Percentiles rank a stretch among this genome's conserved stretches.
Conservation (phyloP, 345 rosid genomes). For the Lumnitzera littorea region DNA sequence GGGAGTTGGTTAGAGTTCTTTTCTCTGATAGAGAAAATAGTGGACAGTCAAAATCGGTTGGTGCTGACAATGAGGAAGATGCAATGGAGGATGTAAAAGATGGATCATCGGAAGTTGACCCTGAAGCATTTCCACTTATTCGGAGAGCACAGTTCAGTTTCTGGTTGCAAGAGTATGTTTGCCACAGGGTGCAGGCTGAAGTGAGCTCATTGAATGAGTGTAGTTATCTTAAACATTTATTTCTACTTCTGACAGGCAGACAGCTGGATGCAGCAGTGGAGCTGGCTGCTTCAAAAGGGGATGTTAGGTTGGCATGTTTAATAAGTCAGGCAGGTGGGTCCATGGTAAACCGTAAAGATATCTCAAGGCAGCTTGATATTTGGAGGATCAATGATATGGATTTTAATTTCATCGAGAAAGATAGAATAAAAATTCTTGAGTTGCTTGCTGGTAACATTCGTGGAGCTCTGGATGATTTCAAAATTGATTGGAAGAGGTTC, state of each 20-base stretch:
- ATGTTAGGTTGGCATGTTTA: conserved; percentile 91
- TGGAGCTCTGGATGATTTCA: conserved; percentile 44
- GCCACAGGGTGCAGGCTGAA: conserved; percentile 86
- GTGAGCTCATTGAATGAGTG: conserved; percentile 69
- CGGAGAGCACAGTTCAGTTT: conserved; percentile 91
- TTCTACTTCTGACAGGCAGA: conserved; percentile 81
- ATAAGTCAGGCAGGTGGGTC: conserved; percentile 97
- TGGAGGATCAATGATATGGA: conserved; percentile 90
- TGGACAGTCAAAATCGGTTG: conserved; percentile 44
- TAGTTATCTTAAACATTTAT: conserved; percentile 68
- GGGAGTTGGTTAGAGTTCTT: conserved; percentile 95
- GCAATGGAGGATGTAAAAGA: conserved; percentile 81
- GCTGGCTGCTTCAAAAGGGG: conserved; percentile 83
- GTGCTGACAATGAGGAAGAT: conserved; percentile 81
- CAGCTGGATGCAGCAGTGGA: conserved; percentile 83
- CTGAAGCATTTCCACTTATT: conserved; percentile 73
- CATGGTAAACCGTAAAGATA: conserved; percentile 56
- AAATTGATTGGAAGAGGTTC: conserved; percentile 96
- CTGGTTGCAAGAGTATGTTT: conserved; percentile 91
- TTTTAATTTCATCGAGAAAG: conserved; percentile 83
- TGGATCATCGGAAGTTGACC: conserved; percentile 53
- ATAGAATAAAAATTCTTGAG: conserved; percentile 69
- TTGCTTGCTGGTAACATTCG: conserved; percentile 87
- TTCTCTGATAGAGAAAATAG: conserved; percentile 63
- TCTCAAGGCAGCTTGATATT: conserved; percentile 65